Conservation (phyloP, 2,329 filamentous ascomycete species). For the Chaetomium olivaceum region DNA sequence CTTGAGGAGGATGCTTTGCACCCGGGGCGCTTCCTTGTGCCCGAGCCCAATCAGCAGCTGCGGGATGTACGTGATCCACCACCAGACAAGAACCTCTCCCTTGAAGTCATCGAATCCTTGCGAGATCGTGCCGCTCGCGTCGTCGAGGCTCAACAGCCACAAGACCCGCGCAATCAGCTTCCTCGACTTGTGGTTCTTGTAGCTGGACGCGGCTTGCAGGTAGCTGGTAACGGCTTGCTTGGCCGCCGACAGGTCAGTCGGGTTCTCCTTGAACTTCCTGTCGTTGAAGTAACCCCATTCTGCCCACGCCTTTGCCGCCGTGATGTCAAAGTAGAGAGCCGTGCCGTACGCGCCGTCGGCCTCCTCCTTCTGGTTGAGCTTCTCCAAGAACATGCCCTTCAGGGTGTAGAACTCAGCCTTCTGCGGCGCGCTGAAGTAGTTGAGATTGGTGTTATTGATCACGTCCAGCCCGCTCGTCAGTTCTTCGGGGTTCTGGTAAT, state of each 20-base stretch:
- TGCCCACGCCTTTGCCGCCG: conserved; percentile 95
- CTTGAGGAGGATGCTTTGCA: conserved; percentile 83
- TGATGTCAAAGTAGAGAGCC: conserved; percentile 92
- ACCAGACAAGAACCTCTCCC: conserved; percentile 96
- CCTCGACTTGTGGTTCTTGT: conserved; percentile 94
- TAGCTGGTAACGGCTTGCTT: conserved; percentile 95
- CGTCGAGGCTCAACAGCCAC: conserved; percentile 93
- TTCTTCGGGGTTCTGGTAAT: conserved; percentile 94
- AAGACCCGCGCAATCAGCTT: conserved; percentile 91
- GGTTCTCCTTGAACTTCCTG: conserved; percentile 89
- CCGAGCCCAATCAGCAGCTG: conserved; percentile 90
- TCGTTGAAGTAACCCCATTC: conserved; percentile 99
- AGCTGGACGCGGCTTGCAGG: conserved; percentile 90
- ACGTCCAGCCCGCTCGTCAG: conserved; percentile 92
- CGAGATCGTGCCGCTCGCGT: conserved; percentile 78
- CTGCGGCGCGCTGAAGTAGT: conserved; percentile 93
- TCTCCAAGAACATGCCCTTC: conserved; percentile 99
- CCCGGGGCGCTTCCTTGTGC: conserved; percentile 85
- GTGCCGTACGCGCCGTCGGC: conserved; percentile 93
- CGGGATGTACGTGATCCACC: conserved; percentile 99
- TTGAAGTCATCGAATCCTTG: conserved; percentile 94
- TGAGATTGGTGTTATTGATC: conserved; percentile 99
- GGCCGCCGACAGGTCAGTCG: conserved; percentile 76
- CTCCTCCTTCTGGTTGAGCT: conserved; percentile 85
- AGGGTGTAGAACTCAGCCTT: conserved; percentile 99